Percentiles rank a stretch among this genome's conserved stretches.
These are phyloP conservation scores for Rhytidhysteron rufulum DNA, from an alignment of 2,329 filamentous ascomycete species.

Conservation along the genomic window DNA sequence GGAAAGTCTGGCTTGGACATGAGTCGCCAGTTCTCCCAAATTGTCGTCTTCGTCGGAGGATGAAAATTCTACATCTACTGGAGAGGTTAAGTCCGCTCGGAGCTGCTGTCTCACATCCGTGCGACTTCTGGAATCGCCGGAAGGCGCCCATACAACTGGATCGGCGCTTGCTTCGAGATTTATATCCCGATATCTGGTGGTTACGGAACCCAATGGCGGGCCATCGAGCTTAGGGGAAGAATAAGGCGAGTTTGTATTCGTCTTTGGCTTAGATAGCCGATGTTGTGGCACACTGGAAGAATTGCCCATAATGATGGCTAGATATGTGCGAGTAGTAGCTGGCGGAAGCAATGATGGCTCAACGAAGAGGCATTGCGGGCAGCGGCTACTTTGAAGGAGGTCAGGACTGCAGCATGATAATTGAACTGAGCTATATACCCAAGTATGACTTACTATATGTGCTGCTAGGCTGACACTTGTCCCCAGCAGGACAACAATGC, in stretches of 20 bases:
- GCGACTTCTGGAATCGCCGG: conserved; percentile 13
- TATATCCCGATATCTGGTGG: conserved; percentile 22
- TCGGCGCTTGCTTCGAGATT: conserved; percentile 4
- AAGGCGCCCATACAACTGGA: conserved; percentile 4
- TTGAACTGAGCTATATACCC: not conserved
- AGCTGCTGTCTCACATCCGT: conserved; percentile 23
- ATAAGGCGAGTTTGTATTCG: conserved; percentile 28
- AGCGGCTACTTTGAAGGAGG: conserved; percentile 7
- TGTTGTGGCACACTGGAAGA: conserved; percentile 16
- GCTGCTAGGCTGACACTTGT: not conserved
- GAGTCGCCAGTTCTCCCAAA: conserved; percentile 16
- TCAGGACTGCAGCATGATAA: not conserved
- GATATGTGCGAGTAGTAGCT: conserved; percentile 14
- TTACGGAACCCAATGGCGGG: conserved; percentile 16
- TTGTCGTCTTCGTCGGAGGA: conserved; percentile 17
- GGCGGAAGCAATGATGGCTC: conserved; percentile 14
- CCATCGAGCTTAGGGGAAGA: conserved; percentile 9
- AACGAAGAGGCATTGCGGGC: conserved; percentile 12
- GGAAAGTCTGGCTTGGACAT: conserved; percentile 22
- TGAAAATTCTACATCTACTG: conserved; percentile 19
- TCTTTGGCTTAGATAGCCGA: conserved; percentile 33
- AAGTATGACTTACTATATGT: not conserved
- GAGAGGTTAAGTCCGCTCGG: conserved; percentile 25
- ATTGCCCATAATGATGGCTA: conserved; percentile 26
- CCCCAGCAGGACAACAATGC: not conserved